Base-by-base conservation (phyloP, 371 early-diverging fungal species). In the Lichtheimia corymbifera region DNA sequence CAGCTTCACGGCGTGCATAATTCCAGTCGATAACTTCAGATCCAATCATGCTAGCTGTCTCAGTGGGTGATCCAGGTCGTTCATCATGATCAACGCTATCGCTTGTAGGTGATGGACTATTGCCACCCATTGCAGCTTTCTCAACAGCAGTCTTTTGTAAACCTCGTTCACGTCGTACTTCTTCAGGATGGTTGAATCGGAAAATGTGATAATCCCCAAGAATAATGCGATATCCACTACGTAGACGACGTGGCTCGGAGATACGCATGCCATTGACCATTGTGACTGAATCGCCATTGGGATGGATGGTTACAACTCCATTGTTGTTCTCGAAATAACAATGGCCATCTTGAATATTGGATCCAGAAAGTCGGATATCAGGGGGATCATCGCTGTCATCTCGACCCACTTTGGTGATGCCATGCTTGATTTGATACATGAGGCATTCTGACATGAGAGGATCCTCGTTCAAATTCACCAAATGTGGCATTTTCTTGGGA, bases 401-500 rank as follows among this genome's bases (percentile, higher is more conserved):
- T n/a, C 76, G 67, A 25, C 94, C 94, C 2, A 93, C 93, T 0
- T 74, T 68, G 0, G 93, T 93, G 15, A 75, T 73, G 7, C 95
- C 95, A 1, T 82, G 82, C 53, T 91, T 91, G 56, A 96, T 78
- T 54, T 90, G 89, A 68, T 94, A 94, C 52, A 96, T 87, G 9
- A 96, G 74, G 56, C 94, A 94, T 66, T 96, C 93, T 5, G 91
- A 89, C 91, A 93, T 89, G 49, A 91, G 83, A 12, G 95, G 93
- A 67, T 96, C 93, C 64, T 94, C 95, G 65, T 91, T 93, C 51
- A 94, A 77, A 58, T 94, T 96, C 55, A 94, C 90, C 52, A 96
- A 77, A 69, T 93, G 94, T 2, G 97, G 95, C 30, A 87, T 81
- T 41, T 84, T 85, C 55, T 91, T 89, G 6, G 96, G 94, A 22